phyloP scores from a whole-genome alignment of 306 rosid species.

The Datisca glomerata region DNA sequence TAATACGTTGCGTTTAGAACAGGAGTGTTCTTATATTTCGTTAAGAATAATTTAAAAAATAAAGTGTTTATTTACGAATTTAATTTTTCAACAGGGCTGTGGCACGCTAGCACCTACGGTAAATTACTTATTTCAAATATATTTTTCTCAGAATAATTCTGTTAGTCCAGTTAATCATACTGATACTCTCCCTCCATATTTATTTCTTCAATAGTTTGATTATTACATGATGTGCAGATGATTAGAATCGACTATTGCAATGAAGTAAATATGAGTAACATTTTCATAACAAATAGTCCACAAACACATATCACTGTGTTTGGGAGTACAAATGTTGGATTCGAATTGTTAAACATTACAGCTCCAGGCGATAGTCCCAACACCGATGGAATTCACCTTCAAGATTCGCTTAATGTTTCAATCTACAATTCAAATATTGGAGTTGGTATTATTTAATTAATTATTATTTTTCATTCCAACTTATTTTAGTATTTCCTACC shows the following conservation, averaged over 20 bases:
- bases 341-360: background rate
- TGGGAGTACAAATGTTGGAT: background rate
- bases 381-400: conserved; percentile 9
- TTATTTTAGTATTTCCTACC: no score
- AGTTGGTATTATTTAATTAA: no score
- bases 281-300: conserved; percentile 1
- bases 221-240: background rate
- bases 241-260: background rate
- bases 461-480: no score
- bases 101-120: conserved; percentile 6
- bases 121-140: background rate
- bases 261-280: background rate
- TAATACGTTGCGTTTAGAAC: background rate
- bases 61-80: background rate
- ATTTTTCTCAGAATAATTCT: no score
- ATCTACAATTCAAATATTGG: conserved; percentile 1
- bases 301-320: background rate
- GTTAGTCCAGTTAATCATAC: background rate
- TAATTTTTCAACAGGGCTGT: conserved; percentile 1
- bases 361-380: background rate
- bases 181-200: background rate
- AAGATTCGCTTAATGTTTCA: background rate
- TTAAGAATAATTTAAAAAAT: background rate
- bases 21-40: background rate
- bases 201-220: no score